Evolutionary conservation across 352 stramenopile genomes (phyloP).

Genomic region (Pythium folliculosum): DNA sequence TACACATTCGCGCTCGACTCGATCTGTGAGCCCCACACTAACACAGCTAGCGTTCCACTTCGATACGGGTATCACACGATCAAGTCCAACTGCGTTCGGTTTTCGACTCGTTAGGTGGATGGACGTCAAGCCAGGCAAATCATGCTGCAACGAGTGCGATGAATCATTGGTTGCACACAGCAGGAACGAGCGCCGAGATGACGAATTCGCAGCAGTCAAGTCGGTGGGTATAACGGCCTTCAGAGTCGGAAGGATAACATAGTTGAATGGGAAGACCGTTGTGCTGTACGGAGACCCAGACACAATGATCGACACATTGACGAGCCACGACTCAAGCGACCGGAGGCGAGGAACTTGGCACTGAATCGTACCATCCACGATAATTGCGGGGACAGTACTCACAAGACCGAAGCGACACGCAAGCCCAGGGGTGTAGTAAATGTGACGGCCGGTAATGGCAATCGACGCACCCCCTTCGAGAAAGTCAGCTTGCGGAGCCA

Average conservation of each 20-base stretch:
- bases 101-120: conserved; percentile 12
- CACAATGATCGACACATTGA: conserved; percentile 24
- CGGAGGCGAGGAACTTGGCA: conserved; percentile 21
- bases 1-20: conserved; percentile 7
- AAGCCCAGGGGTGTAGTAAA: conserved; percentile 19
- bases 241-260: conserved; percentile 6
- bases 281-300: conserved; percentile 4
- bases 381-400: conserved; percentile 1
- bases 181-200: background rate
- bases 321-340: background rate
- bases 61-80: background rate
- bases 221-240: background rate
- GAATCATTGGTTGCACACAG: conserved; percentile 11
- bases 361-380: conserved; percentile 8
- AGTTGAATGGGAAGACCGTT: conserved; percentile 19
- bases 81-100: background rate
- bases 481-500: conserved; percentile 17
- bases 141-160: background rate
- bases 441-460: conserved; percentile 19
- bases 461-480: conserved; percentile 16
- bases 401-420: conserved; percentile 11
- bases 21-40: conserved; percentile 3
- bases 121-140: conserved; percentile 3
- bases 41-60: conserved; percentile 23
- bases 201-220: background rate